Percentiles rank a stretch among this genome's conserved stretches.
phyloP scores from a whole-genome alignment of 2,329 filamentous ascomycete species.

The Sphaerulina musiva region DNA sequence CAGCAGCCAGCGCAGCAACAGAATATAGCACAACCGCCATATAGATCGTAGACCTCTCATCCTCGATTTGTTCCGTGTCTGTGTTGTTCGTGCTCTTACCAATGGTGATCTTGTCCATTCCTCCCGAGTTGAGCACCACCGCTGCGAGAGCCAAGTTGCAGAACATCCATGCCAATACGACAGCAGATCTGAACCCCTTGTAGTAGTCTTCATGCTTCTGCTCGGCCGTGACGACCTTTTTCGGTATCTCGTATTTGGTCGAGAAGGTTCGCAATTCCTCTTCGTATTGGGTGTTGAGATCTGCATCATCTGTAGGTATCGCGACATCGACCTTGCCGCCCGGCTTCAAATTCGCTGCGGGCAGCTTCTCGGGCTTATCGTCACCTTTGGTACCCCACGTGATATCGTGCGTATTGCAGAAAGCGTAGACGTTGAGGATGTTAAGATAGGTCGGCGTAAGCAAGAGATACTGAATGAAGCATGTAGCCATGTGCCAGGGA shows the following conservation, averaged over 20 bases:
- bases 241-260: conserved; percentile 66
- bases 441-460: conserved; percentile 96
- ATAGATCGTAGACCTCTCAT: conserved; percentile 67
- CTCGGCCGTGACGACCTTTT: conserved; percentile 52
- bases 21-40: conserved; percentile 83
- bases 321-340: conserved; percentile 90
- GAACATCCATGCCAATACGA: conserved; percentile 94
- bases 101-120: conserved; percentile 25
- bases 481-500: conserved; percentile 99
- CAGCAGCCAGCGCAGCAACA: conserved; percentile 73
- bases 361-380: conserved; percentile 86
- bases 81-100: conserved; percentile 19
- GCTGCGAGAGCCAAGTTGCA: conserved; percentile 85
- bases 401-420: conserved; percentile 97
- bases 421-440: conserved; percentile 97
- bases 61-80: conserved; percentile 43
- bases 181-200: conserved; percentile 84
- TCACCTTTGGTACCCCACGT: conserved; percentile 98
- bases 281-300: conserved; percentile 93
- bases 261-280: conserved; percentile 69
- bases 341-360: conserved; percentile 81
- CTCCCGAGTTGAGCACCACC: conserved; percentile 62
- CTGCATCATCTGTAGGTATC: conserved; percentile 80
- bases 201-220: conserved; percentile 98
- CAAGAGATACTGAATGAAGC: conserved; percentile 85